Evolutionary conservation across 495 filamentous ascomycete genomes (phyloP).

Genomic region (Clohesyomyces aquaticus): DNA sequence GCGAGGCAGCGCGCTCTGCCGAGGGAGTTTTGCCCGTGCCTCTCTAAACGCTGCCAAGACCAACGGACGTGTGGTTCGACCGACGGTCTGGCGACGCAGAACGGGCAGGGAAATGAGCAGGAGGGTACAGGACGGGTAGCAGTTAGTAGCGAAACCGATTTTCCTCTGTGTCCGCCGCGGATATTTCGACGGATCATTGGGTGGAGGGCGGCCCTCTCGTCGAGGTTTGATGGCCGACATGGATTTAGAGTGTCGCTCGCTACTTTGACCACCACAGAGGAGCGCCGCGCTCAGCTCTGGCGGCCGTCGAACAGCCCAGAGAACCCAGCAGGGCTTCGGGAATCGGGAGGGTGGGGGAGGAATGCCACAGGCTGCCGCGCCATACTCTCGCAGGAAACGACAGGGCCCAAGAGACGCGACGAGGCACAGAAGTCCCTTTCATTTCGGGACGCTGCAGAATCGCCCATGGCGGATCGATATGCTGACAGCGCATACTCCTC

Average conservation of each 20-base stretch:
- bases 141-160: conserved; percentile 24
- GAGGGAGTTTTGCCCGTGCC: conserved; percentile 12
- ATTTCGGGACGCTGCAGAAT: conserved; percentile 44
- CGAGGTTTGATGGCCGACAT: conserved; percentile 38
- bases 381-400: not conserved
- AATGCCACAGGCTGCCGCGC: not conserved
- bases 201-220: conserved; percentile 20
- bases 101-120: conserved; percentile 33
- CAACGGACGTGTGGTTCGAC: conserved; percentile 26
- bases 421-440: conserved; percentile 36
- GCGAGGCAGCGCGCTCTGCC: conserved; percentile 14
- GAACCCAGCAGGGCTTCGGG: not conserved
- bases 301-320: conserved; percentile 2
- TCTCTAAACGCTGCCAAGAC: conserved; percentile 31
- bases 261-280: not conserved
- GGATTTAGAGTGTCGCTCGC: conserved; percentile 34
- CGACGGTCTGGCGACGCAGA: conserved; percentile 1
- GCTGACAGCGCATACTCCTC: conserved; percentile 38
- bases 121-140: conserved; percentile 18
- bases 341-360: not conserved
- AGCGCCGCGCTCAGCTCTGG: conserved; percentile 17
- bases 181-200: conserved; percentile 39
- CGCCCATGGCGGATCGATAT: conserved; percentile 38
- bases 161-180: conserved; percentile 32
- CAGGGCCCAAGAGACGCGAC: conserved; percentile 21